These are phyloP conservation scores for Starmerella bombi DNA, from an alignment of 805 yeast genomes.

Conservation along the genomic window DNA sequence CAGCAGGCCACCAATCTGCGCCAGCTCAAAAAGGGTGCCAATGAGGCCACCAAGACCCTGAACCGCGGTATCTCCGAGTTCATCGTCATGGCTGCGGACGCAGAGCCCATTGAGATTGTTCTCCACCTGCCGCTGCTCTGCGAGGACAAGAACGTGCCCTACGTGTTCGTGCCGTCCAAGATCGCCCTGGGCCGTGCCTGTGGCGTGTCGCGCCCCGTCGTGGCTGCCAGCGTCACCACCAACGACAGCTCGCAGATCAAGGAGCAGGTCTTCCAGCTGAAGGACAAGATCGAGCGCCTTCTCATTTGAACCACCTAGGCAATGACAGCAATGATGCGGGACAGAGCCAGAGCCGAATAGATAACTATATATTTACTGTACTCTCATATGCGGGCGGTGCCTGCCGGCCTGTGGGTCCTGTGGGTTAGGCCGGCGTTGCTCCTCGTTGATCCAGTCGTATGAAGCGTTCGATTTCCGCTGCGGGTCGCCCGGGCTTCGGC, in stretches of 20 bases:
- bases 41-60: constrained; percentile 97
- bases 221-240: constrained; percentile 95
- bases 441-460: neutral
- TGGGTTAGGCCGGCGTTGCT: neutral
- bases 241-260: constrained; percentile 96
- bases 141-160: constrained; percentile 99
- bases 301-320: constrained; percentile 45
- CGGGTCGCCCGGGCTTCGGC: neutral
- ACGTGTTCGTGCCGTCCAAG: constrained; percentile 97
- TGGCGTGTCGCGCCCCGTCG: constrained; percentile 99
- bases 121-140: constrained; percentile 94
- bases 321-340: constrained; percentile 23
- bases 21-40: constrained; percentile 99
- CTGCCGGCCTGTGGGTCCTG: too few species aligned
- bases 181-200: constrained; percentile 99
- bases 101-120: constrained; percentile 97
- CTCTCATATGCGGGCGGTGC: neutral
- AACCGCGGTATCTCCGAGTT: constrained; percentile 99
- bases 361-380: neutral
- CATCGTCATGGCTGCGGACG: constrained; percentile 99
- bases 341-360: constrained; percentile 21
- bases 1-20: constrained; percentile 97
- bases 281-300: constrained; percentile 97
- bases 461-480: neutral
- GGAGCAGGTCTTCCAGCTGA: constrained; percentile 91